phyloP scores from a whole-genome alignment of 73 alveolate genomes.

The Breviolum minutum region DNA sequence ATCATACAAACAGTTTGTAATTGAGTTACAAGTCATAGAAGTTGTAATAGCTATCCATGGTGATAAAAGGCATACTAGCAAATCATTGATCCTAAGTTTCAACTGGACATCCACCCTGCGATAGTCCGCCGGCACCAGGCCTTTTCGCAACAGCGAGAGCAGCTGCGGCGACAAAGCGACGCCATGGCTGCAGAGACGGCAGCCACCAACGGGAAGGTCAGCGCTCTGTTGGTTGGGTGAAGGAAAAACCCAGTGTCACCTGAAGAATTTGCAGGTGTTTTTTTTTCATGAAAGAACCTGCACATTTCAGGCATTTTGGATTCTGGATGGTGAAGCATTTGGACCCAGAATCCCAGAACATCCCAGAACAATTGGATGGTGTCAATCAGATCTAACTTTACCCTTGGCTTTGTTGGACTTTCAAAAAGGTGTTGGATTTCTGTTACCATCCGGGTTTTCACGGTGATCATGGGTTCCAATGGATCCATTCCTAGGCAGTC shows the following conservation, averaged over 20 bases:
- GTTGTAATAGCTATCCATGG: background rate
- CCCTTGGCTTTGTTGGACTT: too few species aligned
- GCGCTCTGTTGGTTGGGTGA: background rate
- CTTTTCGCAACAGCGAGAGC: slow-evolving; percentile 54
- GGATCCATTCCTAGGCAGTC: too few species aligned
- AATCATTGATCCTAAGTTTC: background rate
- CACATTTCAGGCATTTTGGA: background rate
- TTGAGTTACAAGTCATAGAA: too few species aligned
- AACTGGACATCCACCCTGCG: background rate
- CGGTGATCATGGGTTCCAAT: too few species aligned
- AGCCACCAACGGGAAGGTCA: slow-evolving; percentile 39
- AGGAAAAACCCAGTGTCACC: too few species aligned
- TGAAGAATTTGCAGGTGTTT: too few species aligned
- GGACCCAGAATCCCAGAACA: background rate
- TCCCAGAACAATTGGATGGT: background rate
- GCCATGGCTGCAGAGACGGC: slow-evolving; percentile 88
- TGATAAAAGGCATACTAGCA: background rate
- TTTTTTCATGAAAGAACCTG: too few species aligned
- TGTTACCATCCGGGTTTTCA: too few species aligned
- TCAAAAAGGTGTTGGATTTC: too few species aligned
- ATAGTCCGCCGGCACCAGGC: slow-evolving; percentile 29
- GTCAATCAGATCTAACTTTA: background rate
- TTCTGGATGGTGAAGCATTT: background rate
- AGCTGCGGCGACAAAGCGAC: slow-evolving; percentile 73
- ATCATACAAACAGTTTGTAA: too few species aligned